A percentile compares a stretch with the other conserved stretches of the same genome.
phyloP scores from a whole-genome alignment of 257 asterid genomes.

The Sherardia arvensis region DNA sequence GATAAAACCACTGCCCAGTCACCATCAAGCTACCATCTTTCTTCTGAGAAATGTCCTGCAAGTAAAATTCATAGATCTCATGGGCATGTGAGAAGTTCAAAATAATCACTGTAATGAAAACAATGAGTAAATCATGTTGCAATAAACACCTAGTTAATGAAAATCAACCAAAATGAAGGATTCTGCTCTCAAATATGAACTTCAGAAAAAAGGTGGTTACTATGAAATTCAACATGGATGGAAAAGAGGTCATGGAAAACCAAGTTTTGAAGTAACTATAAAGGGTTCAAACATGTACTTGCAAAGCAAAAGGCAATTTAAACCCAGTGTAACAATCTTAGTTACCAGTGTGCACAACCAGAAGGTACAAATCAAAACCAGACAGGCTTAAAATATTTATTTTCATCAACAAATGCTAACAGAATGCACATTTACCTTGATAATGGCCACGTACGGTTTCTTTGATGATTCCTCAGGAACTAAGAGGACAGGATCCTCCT shows the following conservation, averaged over 20 bases:
- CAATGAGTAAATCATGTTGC: neutral
- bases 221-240: neutral
- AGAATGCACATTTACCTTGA: slow-evolving; percentile 52
- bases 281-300: neutral
- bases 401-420: neutral
- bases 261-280: neutral
- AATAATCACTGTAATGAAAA: neutral
- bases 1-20: slow-evolving; percentile 83
- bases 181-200: neutral
- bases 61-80: no score
- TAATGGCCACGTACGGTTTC: slow-evolving; percentile 91
- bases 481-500: slow-evolving; percentile 91
- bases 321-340: neutral
- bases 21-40: slow-evolving; percentile 42
- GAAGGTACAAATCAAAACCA: neutral
- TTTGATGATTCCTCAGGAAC: slow-evolving; percentile 53
- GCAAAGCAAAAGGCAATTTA: neutral
- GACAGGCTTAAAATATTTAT: neutral
- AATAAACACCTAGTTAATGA: neutral
- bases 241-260: neutral
- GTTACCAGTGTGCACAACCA: neutral
- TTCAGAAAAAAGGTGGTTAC: neutral
- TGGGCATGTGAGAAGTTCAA: neutral
- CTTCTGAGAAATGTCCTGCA: slow-evolving; percentile 54
- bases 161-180: neutral